phyloP scores from a whole-genome alignment of 2,329 filamentous ascomycete species.

The Epichloe bromicola region DNA sequence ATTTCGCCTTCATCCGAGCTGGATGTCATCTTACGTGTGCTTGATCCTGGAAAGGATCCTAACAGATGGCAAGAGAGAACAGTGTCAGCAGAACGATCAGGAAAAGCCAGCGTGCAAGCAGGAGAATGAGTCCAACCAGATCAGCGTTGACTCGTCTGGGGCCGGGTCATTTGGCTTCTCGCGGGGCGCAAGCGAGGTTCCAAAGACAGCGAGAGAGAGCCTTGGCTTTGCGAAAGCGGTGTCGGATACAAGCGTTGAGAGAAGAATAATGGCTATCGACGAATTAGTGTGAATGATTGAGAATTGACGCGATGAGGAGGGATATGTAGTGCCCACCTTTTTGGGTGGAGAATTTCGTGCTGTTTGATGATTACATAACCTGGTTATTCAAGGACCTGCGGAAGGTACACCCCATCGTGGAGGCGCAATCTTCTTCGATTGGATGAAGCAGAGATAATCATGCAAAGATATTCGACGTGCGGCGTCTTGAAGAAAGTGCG shows the following conservation, averaged over 20 bases:
- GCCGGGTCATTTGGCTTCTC: slow-evolving; percentile 15
- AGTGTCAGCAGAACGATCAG: slow-evolving; percentile 24
- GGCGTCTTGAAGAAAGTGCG: too few species aligned
- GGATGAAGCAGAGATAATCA: too few species aligned
- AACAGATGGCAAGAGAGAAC: slow-evolving; percentile 5
- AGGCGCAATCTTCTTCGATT: too few species aligned
- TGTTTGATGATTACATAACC: slow-evolving; percentile 2
- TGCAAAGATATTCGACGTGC: too few species aligned
- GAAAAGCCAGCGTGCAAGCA: slow-evolving; percentile 15
- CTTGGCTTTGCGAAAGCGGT: neutral
- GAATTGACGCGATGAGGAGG: neutral
- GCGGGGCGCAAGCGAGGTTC: slow-evolving; percentile 1
- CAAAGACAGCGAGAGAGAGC: neutral
- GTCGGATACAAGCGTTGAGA: neutral
- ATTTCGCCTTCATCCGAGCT: slow-evolving; percentile 85
- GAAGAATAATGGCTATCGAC: neutral
- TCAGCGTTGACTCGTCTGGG: slow-evolving; percentile 25
- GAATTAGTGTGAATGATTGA: neutral
- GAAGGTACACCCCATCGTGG: too few species aligned
- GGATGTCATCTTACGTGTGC: slow-evolving; percentile 23
- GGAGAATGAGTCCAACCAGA: slow-evolving; percentile 30
- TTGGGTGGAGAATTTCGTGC: neutral
- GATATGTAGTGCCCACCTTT: neutral
- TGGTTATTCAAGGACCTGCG: too few species aligned
- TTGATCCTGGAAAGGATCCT: slow-evolving; percentile 7